Conservation (phyloP, 1,284 basidiomycete genomes). For the Chalciporus sp. region DNA sequence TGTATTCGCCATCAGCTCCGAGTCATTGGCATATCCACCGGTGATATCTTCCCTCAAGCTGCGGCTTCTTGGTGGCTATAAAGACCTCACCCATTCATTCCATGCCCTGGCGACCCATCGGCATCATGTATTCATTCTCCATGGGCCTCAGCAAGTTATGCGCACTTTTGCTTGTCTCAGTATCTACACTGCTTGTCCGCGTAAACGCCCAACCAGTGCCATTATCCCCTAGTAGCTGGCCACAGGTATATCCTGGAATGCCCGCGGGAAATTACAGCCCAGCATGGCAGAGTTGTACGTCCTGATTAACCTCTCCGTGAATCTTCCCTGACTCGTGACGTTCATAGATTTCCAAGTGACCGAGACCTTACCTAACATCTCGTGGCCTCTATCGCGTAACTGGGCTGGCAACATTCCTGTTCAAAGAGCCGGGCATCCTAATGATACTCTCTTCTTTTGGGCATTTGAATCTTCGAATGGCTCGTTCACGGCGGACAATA, state of each 20-base stretch:
- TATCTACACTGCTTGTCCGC: background rate
- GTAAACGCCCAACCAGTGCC: background rate
- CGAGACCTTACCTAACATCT: constrained; percentile 60
- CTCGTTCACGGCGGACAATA: constrained; percentile 51
- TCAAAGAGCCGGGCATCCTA: constrained; percentile 60
- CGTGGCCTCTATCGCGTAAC: constrained; percentile 54
- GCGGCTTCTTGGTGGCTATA: background rate
- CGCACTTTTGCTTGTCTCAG: background rate
- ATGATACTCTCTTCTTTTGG: constrained; percentile 75
- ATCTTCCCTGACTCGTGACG: background rate
- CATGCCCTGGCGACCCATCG: background rate
- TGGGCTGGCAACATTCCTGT: constrained; percentile 74
- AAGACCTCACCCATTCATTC: background rate
- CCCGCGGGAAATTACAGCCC: constrained; percentile 50
- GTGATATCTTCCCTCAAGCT: background rate
- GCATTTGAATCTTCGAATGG: constrained; percentile 63
- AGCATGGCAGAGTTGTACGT: constrained; percentile 63
- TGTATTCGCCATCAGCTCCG: background rate
- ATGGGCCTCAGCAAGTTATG: background rate
- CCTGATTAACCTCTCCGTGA: background rate
- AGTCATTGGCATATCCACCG: background rate
- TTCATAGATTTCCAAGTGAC: constrained; percentile 58
- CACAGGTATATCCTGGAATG: constrained; percentile 31
- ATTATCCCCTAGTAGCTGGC: constrained; percentile 22
- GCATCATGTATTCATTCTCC: background rate